Conservation (phyloP, 352 stramenopile species). For the Phytophthora pistaciae region DNA sequence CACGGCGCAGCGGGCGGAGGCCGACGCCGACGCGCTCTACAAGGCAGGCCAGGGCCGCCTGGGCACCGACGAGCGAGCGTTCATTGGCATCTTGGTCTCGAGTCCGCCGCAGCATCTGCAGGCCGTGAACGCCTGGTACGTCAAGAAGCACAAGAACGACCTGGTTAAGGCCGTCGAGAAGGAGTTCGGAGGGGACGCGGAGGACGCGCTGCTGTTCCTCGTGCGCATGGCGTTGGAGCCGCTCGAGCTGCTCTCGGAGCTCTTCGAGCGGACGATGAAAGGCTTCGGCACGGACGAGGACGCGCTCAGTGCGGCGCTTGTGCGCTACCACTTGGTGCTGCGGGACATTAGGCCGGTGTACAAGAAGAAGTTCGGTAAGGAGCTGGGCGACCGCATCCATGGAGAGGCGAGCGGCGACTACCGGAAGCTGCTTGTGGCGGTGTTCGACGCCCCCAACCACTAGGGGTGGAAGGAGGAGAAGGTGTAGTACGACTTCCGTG, state of each 20-base stretch:
- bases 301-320: conserved; percentile 51
- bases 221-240: conserved; percentile 59
- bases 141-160: conserved; percentile 65
- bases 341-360: conserved; percentile 65
- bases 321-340: conserved; percentile 77
- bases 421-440: conserved; percentile 55
- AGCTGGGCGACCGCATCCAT: conserved; percentile 76
- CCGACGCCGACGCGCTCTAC: conserved; percentile 61
- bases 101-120: conserved; percentile 21
- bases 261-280: conserved; percentile 72
- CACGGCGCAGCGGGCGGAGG: conserved; percentile 56
- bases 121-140: conserved; percentile 58
- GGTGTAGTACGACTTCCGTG: neutral
- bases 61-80: conserved; percentile 63
- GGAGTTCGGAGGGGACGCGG: conserved; percentile 18
- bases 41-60: conserved; percentile 65
- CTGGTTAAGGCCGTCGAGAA: conserved; percentile 55
- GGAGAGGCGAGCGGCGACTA: conserved; percentile 70
- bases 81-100: conserved; percentile 56
- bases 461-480: neutral
- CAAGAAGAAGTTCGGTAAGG: conserved; percentile 73
- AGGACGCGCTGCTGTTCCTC: conserved; percentile 57
- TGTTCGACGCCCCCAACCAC: conserved; percentile 45
- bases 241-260: conserved; percentile 53
- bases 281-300: conserved; percentile 70